Evolutionary conservation across 441 rosid genomes (phyloP).

Genomic region (Manihot esculenta): DNA sequence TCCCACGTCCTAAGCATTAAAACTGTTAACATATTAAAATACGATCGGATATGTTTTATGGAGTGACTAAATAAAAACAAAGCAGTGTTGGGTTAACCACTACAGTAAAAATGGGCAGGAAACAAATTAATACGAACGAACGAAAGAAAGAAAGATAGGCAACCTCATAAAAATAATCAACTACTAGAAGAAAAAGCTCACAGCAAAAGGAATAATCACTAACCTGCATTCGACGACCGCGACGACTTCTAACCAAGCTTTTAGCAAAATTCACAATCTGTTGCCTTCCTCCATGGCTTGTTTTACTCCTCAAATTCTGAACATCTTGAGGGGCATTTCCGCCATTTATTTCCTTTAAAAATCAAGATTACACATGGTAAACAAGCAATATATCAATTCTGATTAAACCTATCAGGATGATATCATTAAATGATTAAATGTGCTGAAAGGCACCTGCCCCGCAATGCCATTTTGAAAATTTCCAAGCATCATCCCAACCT

Average conservation of each 20-base stretch:
- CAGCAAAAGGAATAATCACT: slow-evolving; percentile 19
- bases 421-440: neutral
- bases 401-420: neutral
- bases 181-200: neutral
- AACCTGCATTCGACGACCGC: slow-evolving; percentile 83
- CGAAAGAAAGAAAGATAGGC: neutral
- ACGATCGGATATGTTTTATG: too few species aligned
- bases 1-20: too few species aligned
- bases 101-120: neutral
- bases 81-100: neutral
- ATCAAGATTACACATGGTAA: neutral
- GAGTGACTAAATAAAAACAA: too few species aligned
- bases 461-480: slow-evolving; percentile 41
- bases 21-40: too few species aligned
- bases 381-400: neutral
- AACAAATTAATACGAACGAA: neutral
- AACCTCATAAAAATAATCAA: slow-evolving; percentile 13
- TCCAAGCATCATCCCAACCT: slow-evolving; percentile 66
- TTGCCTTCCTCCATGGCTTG: slow-evolving; percentile 51
- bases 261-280: slow-evolving; percentile 67
- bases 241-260: slow-evolving; percentile 76
- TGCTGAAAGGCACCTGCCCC: slow-evolving; percentile 48
- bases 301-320: slow-evolving; percentile 35
- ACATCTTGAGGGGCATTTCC: slow-evolving; percentile 30
- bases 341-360: slow-evolving; percentile 42